phyloP scores from a whole-genome alignment of 148 eudicot genomes.

The Rhododendron williamsianum region DNA sequence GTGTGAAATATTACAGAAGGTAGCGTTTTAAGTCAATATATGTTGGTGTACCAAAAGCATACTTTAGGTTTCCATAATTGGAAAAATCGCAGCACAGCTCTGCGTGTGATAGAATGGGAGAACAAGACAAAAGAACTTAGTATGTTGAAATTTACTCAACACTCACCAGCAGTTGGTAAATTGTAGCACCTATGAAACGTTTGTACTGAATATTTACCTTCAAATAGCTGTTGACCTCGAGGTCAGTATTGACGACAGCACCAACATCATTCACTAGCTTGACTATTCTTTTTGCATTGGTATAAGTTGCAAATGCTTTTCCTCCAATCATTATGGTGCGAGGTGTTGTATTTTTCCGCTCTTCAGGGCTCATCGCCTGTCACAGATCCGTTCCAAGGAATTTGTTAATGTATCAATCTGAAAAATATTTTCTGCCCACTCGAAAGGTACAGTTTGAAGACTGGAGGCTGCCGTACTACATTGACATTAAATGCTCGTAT shows the following conservation, averaged over 20 bases:
- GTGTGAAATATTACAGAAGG: background rate
- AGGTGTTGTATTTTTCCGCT: slow-evolving; percentile 66
- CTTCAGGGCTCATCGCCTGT: slow-evolving; percentile 93
- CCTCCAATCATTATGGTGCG: slow-evolving; percentile 97
- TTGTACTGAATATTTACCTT: slow-evolving; percentile 44
- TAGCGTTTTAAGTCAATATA: background rate
- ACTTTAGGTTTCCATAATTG: background rate
- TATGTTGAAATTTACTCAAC: background rate
- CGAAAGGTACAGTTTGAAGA: background rate
- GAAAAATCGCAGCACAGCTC: background rate
- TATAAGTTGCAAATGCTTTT: slow-evolving; percentile 95
- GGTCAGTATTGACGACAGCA: slow-evolving; percentile 85
- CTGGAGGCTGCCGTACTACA: background rate
- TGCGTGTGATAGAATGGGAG: background rate
- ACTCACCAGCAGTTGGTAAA: background rate
- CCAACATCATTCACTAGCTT: slow-evolving; percentile 93
- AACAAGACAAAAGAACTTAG: background rate
- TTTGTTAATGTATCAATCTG: background rate
- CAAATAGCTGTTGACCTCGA: slow-evolving; percentile 78
- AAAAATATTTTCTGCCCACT: background rate
- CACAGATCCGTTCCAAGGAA: slow-evolving; percentile 9
- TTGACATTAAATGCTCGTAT: background rate
- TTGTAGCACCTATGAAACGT: background rate
- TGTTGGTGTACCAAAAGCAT: background rate
- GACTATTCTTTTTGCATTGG: slow-evolving; percentile 94